Conservation (phyloP, 2,329 filamentous ascomycete genomes). For the Colletotrichum coccodes region DNA sequence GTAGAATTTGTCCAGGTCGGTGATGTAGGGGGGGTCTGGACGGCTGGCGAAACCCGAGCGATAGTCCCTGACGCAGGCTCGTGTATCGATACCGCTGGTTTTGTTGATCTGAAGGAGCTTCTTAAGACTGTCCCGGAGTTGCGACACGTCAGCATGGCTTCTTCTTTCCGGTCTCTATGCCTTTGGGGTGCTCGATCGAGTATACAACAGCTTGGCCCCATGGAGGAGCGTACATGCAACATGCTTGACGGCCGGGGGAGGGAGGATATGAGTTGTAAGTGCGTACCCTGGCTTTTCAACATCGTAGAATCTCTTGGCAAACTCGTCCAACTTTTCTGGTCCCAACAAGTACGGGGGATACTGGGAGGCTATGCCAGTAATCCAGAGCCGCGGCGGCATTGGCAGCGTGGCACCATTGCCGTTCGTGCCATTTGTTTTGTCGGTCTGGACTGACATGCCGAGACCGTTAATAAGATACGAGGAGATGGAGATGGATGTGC, state of each 20-base stretch:
- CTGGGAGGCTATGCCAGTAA: not conserved
- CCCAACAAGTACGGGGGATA: not conserved
- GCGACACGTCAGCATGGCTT: not conserved
- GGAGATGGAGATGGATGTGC: not conserved
- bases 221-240: no score
- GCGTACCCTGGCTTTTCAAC: slow-evolving; percentile 5
- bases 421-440: no score
- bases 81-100: slow-evolving; percentile 5
- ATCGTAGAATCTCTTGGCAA: slow-evolving; percentile 2
- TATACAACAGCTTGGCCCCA: not conserved
- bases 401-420: not conserved
- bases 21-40: slow-evolving; percentile 29
- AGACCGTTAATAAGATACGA: no score
- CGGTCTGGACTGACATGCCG: no score
- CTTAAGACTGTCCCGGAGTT: not conserved
- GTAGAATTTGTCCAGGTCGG: slow-evolving; percentile 41
- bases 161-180: not conserved
- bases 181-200: not conserved
- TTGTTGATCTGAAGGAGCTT: not conserved
- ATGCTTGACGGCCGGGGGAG: no score
- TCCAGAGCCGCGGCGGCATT: not conserved
- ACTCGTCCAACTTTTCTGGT: not conserved
- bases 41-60: not conserved
- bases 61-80: not conserved
- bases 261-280: no score